Base-by-base conservation (phyloP, 2,329 filamentous ascomycete genomes). In the Hypoxylon sp. region DNA sequence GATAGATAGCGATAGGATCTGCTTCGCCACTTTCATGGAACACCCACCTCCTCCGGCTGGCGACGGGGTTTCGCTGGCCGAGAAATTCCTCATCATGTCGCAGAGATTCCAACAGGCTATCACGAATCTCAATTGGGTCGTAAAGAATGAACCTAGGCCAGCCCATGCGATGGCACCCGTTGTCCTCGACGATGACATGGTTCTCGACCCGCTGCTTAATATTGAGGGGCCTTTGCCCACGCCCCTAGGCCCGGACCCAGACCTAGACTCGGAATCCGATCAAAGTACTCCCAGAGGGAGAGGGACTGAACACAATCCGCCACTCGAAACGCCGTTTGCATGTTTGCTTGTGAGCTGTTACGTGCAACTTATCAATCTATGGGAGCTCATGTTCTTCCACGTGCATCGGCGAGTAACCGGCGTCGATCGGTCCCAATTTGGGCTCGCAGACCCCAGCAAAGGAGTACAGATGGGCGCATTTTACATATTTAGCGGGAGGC, bases 331-430 rank as follows among this genome's bases (percentile, higher is more conserved):
- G 0, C 63, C 70, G 3, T 67, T 73, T 11, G 66, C 51, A 35
- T 67, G 63, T 14, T 31, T 68, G 4, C 64, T 73, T 6, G 61
- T 72, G 2, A 74, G 70, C 66, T 71, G 68, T 61, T 72, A 72
- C 62, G 68, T 71, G 48, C 68, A 72, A 31, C 58, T 66, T 2
- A 62, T 74, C 55, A 46, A 31, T 14, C 60, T 74, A 14, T 71
- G 67, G 60, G 66, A 72, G 42, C 37, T 37, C 27, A 67, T 72
- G 61, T 74, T 60, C 57, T n/a, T 54, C 25, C 56, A 68, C 55
- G 64, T 70, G 10, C 60, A 64, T 11, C 22, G 53, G 37, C 35
- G 64, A 5, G 64, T 62, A 6, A 50, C 20, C 37, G 51, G 60
- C 4, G 13, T 63, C 22, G 66, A 70, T 27, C n/a, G 11, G 6